Evolutionary conservation across 257 asterid genomes (phyloP), one percentile per base, ranked within the genome.

Genomic region (Salvia rosmarinus): DNA sequence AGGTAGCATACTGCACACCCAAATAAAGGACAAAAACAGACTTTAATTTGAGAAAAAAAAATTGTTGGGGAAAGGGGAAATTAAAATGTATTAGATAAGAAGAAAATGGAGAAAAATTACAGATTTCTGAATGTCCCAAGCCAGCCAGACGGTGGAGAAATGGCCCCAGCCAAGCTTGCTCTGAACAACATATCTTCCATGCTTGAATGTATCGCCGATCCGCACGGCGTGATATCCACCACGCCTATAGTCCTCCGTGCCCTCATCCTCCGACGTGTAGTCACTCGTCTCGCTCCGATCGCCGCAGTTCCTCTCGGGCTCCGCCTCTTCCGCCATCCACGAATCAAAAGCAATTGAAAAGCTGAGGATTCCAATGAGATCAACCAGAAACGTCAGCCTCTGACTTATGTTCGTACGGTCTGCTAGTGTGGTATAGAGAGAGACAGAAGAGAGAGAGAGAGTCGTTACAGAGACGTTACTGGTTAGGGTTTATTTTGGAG

Each of bases 161-260:
- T 95, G 99, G 35, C 99, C 99, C 99, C 99, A 95, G 7, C 99
- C 99, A 40, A 95, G 96, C 83, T 95, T 95, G 80, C 88, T 83
- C 84, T 95, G 98, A 59, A 95, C 98, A 49, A 89, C 95, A 73
- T 91, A 95, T 75, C 98, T 82, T 4, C 96, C 95, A 46, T 91
- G 95, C 71, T 91, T 95, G 67, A 91, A 94, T 1, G 90, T 68
- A 52, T 94, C 99, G 3, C 96, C 99, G 74, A 94, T 80, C 70
- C 93, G 84, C 47, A 94, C 96, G 42, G 98, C 91, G 73, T 94
- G 99, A 79, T 94, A 94, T 10, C 99, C 99, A n/a, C 99, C 99
- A 17, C 95, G 86, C 66, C 95, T 62, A 77, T 94, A 94, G 70
- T 94, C 98, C 84, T 91, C 99, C 5, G 96, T 94, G 37, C 99